phyloP scores from a whole-genome alignment of 768 basidiomycete genomes.

The Dioszegia aurantiaca region DNA sequence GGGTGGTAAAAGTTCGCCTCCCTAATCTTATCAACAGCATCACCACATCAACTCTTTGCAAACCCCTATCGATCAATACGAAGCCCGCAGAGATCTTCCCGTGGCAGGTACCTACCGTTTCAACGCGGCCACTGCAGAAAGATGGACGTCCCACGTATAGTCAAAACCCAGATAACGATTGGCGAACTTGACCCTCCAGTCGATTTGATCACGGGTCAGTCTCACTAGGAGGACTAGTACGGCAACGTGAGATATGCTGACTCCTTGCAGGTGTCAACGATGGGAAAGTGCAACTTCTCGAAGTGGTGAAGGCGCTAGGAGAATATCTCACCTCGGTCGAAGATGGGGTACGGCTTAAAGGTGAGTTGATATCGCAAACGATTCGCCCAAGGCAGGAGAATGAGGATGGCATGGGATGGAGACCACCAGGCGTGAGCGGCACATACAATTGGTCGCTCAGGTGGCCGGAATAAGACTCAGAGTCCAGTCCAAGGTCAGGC shows the following conservation, averaged over 20 bases:
- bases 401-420: too few species aligned
- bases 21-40: too few species aligned
- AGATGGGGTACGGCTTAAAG: conserved; percentile 71
- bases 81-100: too few species aligned
- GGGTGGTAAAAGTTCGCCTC: conserved; percentile 10
- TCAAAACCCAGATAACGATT: conserved; percentile 49
- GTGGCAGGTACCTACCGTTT: too few species aligned
- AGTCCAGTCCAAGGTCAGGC: too few species aligned
- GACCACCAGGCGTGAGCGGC: too few species aligned
- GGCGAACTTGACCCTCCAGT: conserved; percentile 42
- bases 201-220: conserved; percentile 47
- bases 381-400: too few species aligned
- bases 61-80: too few species aligned
- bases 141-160: conserved; percentile 48
- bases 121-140: background rate
- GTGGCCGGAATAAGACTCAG: too few species aligned
- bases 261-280: conserved; percentile 58
- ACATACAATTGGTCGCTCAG: too few species aligned
- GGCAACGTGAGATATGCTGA: background rate
- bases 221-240: background rate
- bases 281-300: conserved; percentile 63
- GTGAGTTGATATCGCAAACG: conserved; percentile 53
- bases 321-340: conserved; percentile 86
- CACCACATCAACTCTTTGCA: too few species aligned
- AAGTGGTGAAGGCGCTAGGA: conserved; percentile 80